These are phyloP conservation scores for Candida arabinofermentans DNA, from an alignment of 805 yeast genomes.

Conservation along the genomic window DNA sequence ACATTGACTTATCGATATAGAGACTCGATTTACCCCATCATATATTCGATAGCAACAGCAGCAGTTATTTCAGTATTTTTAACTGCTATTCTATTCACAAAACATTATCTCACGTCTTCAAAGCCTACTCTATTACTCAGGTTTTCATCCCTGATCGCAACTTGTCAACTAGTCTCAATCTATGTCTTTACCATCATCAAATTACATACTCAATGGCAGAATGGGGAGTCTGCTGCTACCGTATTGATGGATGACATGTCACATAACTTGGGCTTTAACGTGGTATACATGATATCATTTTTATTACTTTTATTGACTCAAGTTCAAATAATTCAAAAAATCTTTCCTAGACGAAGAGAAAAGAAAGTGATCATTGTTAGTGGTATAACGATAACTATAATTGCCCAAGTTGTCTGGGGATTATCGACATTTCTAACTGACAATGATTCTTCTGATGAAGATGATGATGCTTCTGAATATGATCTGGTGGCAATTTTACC, in stretches of 20 bases:
- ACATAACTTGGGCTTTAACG: conserved; percentile 41
- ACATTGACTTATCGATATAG: conserved; percentile 38
- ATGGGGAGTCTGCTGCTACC: conserved; percentile 41
- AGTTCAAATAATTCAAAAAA: conserved; percentile 65
- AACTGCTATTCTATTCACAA: conserved; percentile 61
- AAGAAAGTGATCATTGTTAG: conserved; percentile 56
- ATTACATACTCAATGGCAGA: conserved; percentile 44
- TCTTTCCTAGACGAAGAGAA: conserved; percentile 65
- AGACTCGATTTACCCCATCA: conserved; percentile 56
- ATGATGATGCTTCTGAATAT: conserved; percentile 31
- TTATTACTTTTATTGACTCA: conserved; percentile 61
- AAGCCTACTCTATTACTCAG: conserved; percentile 53
- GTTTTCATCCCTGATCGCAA: conserved; percentile 47
- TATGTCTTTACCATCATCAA: conserved; percentile 44
- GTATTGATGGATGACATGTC: conserved; percentile 42
- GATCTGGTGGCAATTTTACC: conserved; percentile 58
- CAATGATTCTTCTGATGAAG: conserved; percentile 16
- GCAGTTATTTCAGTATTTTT: conserved; percentile 61
- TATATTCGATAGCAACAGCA: conserved; percentile 60
- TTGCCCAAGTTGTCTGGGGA: conserved; percentile 69
- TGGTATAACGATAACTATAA: conserved; percentile 50
- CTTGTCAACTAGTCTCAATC: conserved; percentile 50
- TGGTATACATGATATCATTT: conserved; percentile 55
- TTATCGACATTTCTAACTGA: conserved; percentile 45
- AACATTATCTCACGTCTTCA: conserved; percentile 45